Conservation (phyloP, 1,284 basidiomycete species). For the Tetrapyrgos nigripes region DNA sequence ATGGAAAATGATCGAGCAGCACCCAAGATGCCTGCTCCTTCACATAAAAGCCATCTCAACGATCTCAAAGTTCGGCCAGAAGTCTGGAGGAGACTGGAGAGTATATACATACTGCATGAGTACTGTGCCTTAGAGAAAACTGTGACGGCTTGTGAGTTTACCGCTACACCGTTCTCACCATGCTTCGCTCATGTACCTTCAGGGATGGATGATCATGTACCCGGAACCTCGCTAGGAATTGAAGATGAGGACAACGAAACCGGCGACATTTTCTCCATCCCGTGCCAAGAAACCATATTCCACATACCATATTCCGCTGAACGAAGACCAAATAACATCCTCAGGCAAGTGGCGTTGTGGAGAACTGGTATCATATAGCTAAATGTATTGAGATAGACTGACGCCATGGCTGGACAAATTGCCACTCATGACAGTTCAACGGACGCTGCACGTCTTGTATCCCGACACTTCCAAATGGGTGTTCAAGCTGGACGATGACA, state of each 20-base stretch:
- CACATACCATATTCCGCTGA: slow-evolving; percentile 36
- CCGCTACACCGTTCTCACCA: not conserved
- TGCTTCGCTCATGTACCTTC: slow-evolving; percentile 2
- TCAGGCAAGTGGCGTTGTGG: slow-evolving; percentile 37
- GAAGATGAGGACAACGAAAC: slow-evolving; percentile 44
- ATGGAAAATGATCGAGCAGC: slow-evolving; percentile 46
- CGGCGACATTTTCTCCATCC: slow-evolving; percentile 51
- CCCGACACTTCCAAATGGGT: slow-evolving; percentile 48
- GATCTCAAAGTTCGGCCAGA: slow-evolving; percentile 52
- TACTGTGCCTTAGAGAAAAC: slow-evolving; percentile 33
- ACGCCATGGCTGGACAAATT: slow-evolving; percentile 51
- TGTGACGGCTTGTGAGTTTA: slow-evolving; percentile 44
- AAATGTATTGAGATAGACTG: slow-evolving; percentile 29
- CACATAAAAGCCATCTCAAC: slow-evolving; percentile 52
- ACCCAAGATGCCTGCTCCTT: slow-evolving; percentile 44
- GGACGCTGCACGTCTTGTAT: slow-evolving; percentile 56
- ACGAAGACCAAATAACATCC: slow-evolving; percentile 41
- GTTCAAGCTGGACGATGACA: slow-evolving; percentile 43
- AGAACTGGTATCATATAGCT: not conserved
- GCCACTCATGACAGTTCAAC: slow-evolving; percentile 61
- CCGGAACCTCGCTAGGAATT: slow-evolving; percentile 38
- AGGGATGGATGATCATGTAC: slow-evolving; percentile 47
- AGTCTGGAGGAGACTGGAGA: slow-evolving; percentile 52
- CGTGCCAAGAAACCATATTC: slow-evolving; percentile 41
- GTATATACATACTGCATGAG: slow-evolving; percentile 45